Evolutionary conservation across 2,329 filamentous ascomycete genomes (phyloP).

Genomic region (Penicillium occitanis): DNA sequence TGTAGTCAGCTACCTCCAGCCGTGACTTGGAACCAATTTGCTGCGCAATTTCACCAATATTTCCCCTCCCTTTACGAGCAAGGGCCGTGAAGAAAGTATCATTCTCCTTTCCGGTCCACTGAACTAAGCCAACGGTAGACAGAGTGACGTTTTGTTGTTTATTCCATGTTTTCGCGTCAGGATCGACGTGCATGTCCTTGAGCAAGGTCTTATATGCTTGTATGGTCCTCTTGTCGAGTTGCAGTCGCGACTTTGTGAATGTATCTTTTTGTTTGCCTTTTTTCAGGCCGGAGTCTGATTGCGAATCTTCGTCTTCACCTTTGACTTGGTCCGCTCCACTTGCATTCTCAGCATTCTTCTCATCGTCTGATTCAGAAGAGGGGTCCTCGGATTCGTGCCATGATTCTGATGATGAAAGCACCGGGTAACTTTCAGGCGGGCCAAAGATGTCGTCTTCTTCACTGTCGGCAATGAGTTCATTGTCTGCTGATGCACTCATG

Average conservation of each 20-base stretch:
- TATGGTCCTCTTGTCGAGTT: slow-evolving; percentile 27
- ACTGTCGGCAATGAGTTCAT: slow-evolving; percentile 12
- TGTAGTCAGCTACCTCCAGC: slow-evolving; percentile 70
- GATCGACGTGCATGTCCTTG: slow-evolving; percentile 48
- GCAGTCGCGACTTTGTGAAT: neutral
- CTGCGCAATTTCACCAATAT: slow-evolving; percentile 62
- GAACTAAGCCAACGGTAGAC: slow-evolving; percentile 42
- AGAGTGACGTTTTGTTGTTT: neutral
- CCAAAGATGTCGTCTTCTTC: slow-evolving; percentile 6
- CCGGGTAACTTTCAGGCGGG: neutral
- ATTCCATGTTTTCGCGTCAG: neutral
- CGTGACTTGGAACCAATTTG: slow-evolving; percentile 70
- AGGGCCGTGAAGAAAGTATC: slow-evolving; percentile 66
- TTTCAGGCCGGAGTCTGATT: slow-evolving; percentile 3
- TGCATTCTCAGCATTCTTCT: neutral
- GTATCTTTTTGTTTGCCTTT: neutral
- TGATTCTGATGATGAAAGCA: slow-evolving; percentile 6
- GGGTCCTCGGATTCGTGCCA: slow-evolving; percentile 9
- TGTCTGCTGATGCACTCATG: slow-evolving; percentile 41
- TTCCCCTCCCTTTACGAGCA: slow-evolving; percentile 61
- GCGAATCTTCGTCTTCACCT: neutral
- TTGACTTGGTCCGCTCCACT: neutral
- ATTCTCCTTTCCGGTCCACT: slow-evolving; percentile 74
- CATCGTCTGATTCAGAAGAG: slow-evolving; percentile 1
- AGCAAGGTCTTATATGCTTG: slow-evolving; percentile 53